A percentile compares a stretch with the other conserved stretches of the same genome.
Evolutionary conservation across 139 green algal genomes (phyloP).

Genomic region (Tetradesmus lagerheimii): DNA sequence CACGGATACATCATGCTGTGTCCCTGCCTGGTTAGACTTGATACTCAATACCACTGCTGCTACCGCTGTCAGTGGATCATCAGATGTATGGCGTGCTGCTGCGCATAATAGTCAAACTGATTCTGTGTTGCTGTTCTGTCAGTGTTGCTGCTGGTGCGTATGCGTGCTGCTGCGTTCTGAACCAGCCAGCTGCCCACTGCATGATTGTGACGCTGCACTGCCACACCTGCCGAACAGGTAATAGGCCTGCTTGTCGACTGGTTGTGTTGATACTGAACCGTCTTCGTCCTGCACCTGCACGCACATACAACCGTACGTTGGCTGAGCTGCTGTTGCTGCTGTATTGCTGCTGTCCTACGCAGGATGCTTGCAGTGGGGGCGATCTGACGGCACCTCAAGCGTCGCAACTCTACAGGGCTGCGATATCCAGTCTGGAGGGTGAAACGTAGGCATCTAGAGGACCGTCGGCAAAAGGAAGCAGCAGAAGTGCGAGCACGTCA

Average conservation of each 20-base stretch:
- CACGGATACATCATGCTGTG: too few relatives aligned
- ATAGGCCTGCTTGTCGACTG: conserved; percentile 51
- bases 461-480: background rate
- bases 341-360: background rate
- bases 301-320: background rate
- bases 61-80: background rate
- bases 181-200: background rate
- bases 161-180: background rate
- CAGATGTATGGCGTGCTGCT: background rate
- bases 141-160: background rate
- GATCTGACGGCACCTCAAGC: conserved; percentile 44
- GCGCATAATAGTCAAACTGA: background rate
- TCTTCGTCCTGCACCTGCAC: conserved; percentile 19
- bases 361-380: too few relatives aligned
- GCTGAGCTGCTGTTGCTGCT: background rate
- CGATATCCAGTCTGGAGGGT: conserved; percentile 53
- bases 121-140: background rate
- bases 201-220: background rate
- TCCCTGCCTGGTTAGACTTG: too few relatives aligned
- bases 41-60: background rate
- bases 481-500: background rate
- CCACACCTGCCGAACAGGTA: conserved; percentile 52
- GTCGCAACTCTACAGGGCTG: conserved; percentile 55
- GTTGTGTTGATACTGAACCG: background rate
- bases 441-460: conserved; percentile 26